Evolutionary conservation across 1,284 basidiomycete genomes (phyloP).

Genomic region (Trichosporon inkin): DNA sequence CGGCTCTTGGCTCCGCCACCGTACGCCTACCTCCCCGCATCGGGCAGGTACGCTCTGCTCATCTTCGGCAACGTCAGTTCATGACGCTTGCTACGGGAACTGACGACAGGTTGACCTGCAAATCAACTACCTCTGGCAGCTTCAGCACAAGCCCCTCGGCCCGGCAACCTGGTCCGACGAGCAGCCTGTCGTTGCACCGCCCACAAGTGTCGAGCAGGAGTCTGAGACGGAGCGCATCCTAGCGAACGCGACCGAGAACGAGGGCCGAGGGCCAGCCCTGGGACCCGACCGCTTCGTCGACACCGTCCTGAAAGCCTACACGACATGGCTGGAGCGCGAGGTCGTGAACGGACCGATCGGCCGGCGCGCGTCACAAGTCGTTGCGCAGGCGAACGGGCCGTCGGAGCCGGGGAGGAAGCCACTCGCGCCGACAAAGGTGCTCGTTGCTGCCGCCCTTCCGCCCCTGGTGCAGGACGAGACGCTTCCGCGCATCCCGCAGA

Average conservation of each 20-base stretch:
- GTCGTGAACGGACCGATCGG: conserved; percentile 43
- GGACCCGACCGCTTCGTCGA: conserved; percentile 42
- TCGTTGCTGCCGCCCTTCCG: conserved; percentile 40
- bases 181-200: background rate
- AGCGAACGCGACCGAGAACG: conserved; percentile 40
- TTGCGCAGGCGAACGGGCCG: background rate
- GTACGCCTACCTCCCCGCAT: conserved; percentile 35
- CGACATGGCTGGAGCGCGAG: conserved; percentile 38
- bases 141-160: conserved; percentile 39
- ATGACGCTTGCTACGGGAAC: background rate
- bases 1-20: conserved; percentile 37
- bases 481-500: conserved; percentile 40
- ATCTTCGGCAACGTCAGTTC: conserved; percentile 45
- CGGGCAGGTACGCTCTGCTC: conserved; percentile 35
- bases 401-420: background rate
- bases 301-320: conserved; percentile 34
- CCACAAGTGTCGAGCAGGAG: background rate
- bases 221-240: conserved; percentile 24
- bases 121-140: conserved; percentile 48
- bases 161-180: conserved; percentile 25
- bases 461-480: conserved; percentile 42
- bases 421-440: conserved; percentile 24
- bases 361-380: conserved; percentile 19
- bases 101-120: conserved; percentile 43
- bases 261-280: conserved; percentile 35